A percentile compares a stretch with the other conserved stretches of the same genome.
Evolutionary conservation across 768 basidiomycete species (phyloP).

Genomic region (Kockovaella imperatae): DNA sequence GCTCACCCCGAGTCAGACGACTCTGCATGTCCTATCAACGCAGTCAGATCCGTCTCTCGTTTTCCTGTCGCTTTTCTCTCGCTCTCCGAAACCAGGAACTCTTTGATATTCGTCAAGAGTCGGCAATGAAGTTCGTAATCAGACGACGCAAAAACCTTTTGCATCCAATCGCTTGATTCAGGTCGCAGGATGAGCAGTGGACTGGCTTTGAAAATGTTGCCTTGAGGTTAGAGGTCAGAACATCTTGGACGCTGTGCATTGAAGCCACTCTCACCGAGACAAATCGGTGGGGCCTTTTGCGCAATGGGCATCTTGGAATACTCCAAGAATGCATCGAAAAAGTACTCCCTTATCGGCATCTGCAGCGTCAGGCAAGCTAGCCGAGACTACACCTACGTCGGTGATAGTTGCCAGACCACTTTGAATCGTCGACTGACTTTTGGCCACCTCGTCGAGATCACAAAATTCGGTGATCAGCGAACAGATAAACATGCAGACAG

Average conservation of each 20-base stretch:
- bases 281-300: conserved; percentile 58
- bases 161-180: conserved; percentile 75
- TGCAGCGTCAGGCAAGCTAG: conserved; percentile 37
- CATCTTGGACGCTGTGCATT: not conserved
- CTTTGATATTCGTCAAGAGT: conserved; percentile 79
- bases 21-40: conserved; percentile 88
- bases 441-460: conserved; percentile 69
- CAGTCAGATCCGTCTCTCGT: conserved; percentile 64
- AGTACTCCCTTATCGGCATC: conserved; percentile 71
- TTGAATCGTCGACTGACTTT: conserved; percentile 51
- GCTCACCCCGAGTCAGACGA: conserved; percentile 94
- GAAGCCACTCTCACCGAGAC: conserved; percentile 59
- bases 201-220: conserved; percentile 84
- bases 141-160: conserved; percentile 67
- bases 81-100: conserved; percentile 77
- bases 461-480: conserved; percentile 81
- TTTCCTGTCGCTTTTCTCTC: conserved; percentile 46
- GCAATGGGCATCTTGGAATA: conserved; percentile 62
- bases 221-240: too few species aligned
- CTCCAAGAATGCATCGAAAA: conserved; percentile 63
- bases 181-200: conserved; percentile 83
- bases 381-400: conserved; percentile 24
- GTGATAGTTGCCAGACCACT: conserved; percentile 57
- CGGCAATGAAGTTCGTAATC: conserved; percentile 67
- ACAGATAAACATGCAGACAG: conserved; percentile 69